Conservation (phyloP, 257 asterid genomes). For the Forsythia viridissima region DNA sequence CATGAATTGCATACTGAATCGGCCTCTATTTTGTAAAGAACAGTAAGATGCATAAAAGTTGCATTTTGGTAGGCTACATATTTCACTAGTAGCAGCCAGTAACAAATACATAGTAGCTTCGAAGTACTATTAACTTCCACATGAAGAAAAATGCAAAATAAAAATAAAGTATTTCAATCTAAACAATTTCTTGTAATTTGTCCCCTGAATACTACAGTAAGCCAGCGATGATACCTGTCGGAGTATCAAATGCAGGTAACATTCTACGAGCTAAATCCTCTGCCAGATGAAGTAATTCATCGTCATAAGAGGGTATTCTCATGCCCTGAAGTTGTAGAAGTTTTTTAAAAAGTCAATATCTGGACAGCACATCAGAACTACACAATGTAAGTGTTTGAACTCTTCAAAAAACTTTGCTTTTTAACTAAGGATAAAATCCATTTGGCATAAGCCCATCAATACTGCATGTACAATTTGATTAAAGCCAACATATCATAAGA, state of each 20-base stretch:
- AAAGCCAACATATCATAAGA: conserved; percentile 7
- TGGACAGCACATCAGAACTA: background rate
- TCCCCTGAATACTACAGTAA: conserved; percentile 12
- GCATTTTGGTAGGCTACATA: background rate
- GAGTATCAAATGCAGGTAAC: conserved; percentile 99
- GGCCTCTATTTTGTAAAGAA: background rate
- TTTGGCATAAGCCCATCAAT: conserved; percentile 5
- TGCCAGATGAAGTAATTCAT: conserved; percentile 87
- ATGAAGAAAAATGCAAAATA: conserved; percentile 11
- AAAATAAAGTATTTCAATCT: background rate
- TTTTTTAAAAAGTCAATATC: conserved; percentile 10
- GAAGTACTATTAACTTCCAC: conserved; percentile 8
- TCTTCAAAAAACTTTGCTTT: background rate
- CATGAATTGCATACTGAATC: background rate
- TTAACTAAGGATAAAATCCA: background rate
- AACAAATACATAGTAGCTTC: background rate
- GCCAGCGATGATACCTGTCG: conserved; percentile 68
- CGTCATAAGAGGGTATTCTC: conserved; percentile 84
- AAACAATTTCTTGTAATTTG: background rate
- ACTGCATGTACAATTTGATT: background rate
- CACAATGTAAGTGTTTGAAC: background rate
- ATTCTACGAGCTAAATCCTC: conserved; percentile 89
- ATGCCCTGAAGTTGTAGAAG: conserved; percentile 69
- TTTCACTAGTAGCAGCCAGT: background rate
- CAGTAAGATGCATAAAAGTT: background rate